Conservation (phyloP, 176 grass and related monocot species). For the Bromus sterilis region DNA sequence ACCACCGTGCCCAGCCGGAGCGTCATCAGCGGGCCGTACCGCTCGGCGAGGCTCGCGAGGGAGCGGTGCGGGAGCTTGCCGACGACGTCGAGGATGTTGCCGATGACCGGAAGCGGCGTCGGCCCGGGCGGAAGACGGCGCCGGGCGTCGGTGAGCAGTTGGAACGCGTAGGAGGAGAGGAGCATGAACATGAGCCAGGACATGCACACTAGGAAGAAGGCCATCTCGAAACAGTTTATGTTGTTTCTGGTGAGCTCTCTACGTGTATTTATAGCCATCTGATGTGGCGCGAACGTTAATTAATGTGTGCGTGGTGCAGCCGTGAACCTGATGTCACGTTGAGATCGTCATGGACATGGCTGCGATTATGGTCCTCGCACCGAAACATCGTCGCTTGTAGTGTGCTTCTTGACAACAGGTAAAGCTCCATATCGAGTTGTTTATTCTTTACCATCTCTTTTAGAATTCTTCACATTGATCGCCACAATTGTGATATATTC, state of each 20-base stretch:
- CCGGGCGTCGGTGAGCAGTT: not conserved
- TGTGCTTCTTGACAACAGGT: no score
- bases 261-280: not conserved
- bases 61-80: constrained; percentile 1
- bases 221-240: not conserved
- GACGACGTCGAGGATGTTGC: constrained; percentile 2
- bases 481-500: no score
- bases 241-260: not conserved
- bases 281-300: no score
- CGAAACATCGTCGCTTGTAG: no score
- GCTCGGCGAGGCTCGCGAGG: not conserved
- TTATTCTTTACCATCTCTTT: no score
- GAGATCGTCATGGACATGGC: no score
- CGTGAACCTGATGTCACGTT: no score
- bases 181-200: not conserved
- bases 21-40: not conserved
- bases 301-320: no score
- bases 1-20: not conserved
- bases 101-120: constrained; percentile 11
- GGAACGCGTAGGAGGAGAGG: not conserved
- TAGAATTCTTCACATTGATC: no score
- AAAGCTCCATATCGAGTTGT: no score
- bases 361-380: no score
- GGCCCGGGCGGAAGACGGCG: constrained; percentile 5
- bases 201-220: not conserved